Conservation (phyloP, 2,329 filamentous ascomycete genomes). For the Penicillium sp. region DNA sequence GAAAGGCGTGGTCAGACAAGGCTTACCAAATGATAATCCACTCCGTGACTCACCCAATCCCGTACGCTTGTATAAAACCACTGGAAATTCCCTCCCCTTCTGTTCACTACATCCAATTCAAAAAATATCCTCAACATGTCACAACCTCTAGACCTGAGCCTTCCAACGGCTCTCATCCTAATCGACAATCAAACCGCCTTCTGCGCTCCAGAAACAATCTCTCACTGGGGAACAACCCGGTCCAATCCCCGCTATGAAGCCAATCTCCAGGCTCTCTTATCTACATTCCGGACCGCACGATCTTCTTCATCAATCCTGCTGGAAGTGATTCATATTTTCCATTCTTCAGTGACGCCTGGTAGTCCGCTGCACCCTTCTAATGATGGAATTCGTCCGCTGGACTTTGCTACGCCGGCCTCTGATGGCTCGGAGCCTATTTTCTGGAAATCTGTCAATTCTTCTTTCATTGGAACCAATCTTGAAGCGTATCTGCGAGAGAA, state of each 20-base stretch:
- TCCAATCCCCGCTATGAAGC: slow-evolving; percentile 48
- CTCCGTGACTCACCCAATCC: background rate
- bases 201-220: slow-evolving; percentile 27
- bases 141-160: slow-evolving; percentile 15
- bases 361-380: slow-evolving; percentile 41
- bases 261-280: slow-evolving; percentile 44
- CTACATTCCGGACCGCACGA: slow-evolving; percentile 33
- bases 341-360: slow-evolving; percentile 39
- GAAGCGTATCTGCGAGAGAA: slow-evolving; percentile 37
- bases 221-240: slow-evolving; percentile 42
- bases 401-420: slow-evolving; percentile 31
- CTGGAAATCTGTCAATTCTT: slow-evolving; percentile 49
- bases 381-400: slow-evolving; percentile 29
- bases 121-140: slow-evolving; percentile 8
- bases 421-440: slow-evolving; percentile 40
- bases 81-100: background rate
- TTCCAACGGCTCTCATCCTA: slow-evolving; percentile 46
- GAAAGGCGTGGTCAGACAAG: background rate
- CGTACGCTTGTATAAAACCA: background rate
- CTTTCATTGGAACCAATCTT: slow-evolving; percentile 48
- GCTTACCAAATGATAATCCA: background rate
- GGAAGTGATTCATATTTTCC: slow-evolving; percentile 48
- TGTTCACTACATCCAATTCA: background rate
- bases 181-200: slow-evolving; percentile 52
- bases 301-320: slow-evolving; percentile 11